Conservation (phyloP, 179 eudicot genomes). For the Spergularia azorica region DNA sequence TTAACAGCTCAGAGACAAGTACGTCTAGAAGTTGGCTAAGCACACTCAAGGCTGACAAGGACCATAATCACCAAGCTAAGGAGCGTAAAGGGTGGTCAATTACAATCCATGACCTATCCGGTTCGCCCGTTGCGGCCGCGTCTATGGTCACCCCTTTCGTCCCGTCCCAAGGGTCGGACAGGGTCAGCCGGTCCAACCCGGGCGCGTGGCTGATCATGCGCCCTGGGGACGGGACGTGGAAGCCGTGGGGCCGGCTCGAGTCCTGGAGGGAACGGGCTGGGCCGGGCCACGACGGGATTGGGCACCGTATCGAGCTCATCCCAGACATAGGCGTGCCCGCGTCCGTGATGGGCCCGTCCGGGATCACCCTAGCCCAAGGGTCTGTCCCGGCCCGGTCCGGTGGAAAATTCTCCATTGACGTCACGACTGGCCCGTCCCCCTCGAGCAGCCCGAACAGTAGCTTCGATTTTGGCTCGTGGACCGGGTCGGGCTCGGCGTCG, state of each 20-base stretch:
- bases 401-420: constrained; percentile 75
- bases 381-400: constrained; percentile 49
- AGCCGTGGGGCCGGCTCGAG: constrained; percentile 89
- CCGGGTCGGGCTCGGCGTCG: constrained; percentile 58
- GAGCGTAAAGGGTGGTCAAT: constrained; percentile 96
- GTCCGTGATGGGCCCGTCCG: constrained; percentile 35
- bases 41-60: constrained; percentile 33
- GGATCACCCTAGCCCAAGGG: constrained; percentile 54
- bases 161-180: constrained; percentile 69
- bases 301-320: constrained; percentile 63
- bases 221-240: constrained; percentile 78
- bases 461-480: constrained; percentile 64
- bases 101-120: constrained; percentile 89
- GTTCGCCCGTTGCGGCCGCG: constrained; percentile 88
- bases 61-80: constrained; percentile 24
- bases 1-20: constrained; percentile 69
- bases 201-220: constrained; percentile 89
- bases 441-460: constrained; percentile 62
- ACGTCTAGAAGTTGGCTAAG: constrained; percentile 61
- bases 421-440: constrained; percentile 51
- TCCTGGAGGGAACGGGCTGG: constrained; percentile 60
- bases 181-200: constrained; percentile 76
- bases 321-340: constrained; percentile 42
- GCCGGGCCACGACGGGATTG: constrained; percentile 34
- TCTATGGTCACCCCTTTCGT: constrained; percentile 98